phyloP scores from a whole-genome alignment of 495 filamentous ascomycete genomes.

The Tuber brumale region DNA sequence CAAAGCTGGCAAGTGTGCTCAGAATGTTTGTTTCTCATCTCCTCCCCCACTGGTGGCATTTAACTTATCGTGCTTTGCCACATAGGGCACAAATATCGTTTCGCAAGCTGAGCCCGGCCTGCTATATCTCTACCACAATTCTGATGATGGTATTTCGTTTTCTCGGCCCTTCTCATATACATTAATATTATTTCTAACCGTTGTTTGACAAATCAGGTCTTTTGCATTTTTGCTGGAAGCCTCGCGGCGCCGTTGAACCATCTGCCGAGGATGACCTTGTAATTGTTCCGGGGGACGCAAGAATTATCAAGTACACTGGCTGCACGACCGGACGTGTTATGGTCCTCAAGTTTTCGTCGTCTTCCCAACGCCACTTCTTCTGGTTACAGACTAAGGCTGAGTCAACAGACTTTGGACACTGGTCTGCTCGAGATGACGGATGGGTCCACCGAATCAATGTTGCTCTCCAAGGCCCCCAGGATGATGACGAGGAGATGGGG shows the following conservation, averaged over 20 bases:
- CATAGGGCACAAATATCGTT: constrained; percentile 59
- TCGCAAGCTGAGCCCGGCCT: constrained; percentile 69
- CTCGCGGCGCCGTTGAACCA: constrained; percentile 56
- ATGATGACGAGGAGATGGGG: constrained; percentile 74
- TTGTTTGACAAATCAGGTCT: constrained; percentile 53
- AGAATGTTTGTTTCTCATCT: constrained; percentile 59
- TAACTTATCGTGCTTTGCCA: constrained; percentile 47
- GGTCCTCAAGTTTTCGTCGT: constrained; percentile 89
- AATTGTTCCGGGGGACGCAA: constrained; percentile 83
- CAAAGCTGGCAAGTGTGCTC: constrained; percentile 87
- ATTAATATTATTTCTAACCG: constrained; percentile 13
- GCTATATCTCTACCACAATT: constrained; percentile 71
- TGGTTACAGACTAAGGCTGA: constrained; percentile 90
- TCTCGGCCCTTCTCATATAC: constrained; percentile 9
- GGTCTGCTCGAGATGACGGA: constrained; percentile 45
- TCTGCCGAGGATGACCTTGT: constrained; percentile 64
- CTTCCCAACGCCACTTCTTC: constrained; percentile 83
- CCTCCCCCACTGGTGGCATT: constrained; percentile 7
- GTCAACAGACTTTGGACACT: constrained; percentile 63
- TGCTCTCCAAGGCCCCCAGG: constrained; percentile 81
- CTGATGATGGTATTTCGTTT: constrained; percentile 65
- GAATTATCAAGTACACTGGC: constrained; percentile 70
- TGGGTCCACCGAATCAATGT: constrained; percentile 72
- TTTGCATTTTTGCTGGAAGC: constrained; percentile 86
- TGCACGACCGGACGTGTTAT: constrained; percentile 86